A percentile compares a stretch with the other conserved stretches of the same genome.
Conservation (phyloP, 2,329 filamentous ascomycete genomes). For the Fusarium haematococcum region DNA sequence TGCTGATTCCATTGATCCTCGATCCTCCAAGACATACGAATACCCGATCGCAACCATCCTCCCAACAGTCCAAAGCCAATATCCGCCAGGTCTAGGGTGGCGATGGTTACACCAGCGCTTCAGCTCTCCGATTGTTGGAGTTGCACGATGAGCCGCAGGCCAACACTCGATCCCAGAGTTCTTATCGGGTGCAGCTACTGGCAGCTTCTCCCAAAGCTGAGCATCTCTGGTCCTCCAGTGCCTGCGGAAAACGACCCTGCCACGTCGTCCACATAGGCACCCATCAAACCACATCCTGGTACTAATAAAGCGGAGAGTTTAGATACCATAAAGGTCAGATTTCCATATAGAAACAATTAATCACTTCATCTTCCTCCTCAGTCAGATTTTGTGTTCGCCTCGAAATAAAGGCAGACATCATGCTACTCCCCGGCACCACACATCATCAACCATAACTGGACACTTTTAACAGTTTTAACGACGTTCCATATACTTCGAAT, state of each 20-base stretch:
- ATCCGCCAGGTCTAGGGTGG: background rate
- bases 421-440: background rate
- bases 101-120: background rate
- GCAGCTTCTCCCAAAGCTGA: background rate
- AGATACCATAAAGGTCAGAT: background rate
- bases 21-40: background rate
- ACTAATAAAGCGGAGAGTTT: background rate
- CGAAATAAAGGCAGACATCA: background rate
- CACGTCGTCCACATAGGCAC: background rate
- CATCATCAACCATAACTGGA: too few species aligned
- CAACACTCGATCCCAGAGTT: background rate
- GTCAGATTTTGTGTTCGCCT: background rate
- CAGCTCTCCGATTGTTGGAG: background rate
- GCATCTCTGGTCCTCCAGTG: background rate
- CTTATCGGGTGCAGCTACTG: too few species aligned
- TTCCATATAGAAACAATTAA: background rate
- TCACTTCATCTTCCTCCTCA: background rate
- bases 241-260: background rate
- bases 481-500: background rate
- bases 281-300: background rate
- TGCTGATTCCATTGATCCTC: background rate
- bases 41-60: background rate
- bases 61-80: background rate
- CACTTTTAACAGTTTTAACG: background rate
- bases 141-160: background rate